Base-by-base conservation (phyloP, 2,329 filamentous ascomycete genomes). In the Neurospora sp. region DNA sequence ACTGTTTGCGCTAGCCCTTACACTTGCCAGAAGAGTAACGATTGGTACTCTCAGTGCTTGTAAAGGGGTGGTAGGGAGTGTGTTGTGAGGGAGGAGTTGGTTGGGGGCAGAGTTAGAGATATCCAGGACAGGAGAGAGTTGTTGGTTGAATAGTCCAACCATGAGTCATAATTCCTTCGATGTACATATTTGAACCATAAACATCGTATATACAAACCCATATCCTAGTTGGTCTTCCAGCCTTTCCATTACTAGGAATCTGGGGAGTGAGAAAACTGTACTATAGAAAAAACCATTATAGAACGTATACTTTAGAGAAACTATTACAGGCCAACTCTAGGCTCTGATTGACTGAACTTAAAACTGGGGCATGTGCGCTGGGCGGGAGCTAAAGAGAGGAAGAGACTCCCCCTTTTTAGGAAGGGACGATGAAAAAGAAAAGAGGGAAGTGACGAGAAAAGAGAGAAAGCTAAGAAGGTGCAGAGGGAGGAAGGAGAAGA, bases 31-130 rank as follows among this genome's bases (percentile, higher is more conserved):
- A 77, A 75, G 67, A 42, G 76, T 69, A 83, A 83, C 75, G 76
- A 77, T 62, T 83, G 74, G 72, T 83, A 82, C 76, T 79, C 69
- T 17, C 81, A 84, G 74, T 83, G 82, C 73, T 70, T 81, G 70
- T 83, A 70, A 70, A 38, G 68, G 58, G 28, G 36, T 62, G 46
- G 13, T 52, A 13, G 46, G 11, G 5, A 2, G 46, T 9, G 46
- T 58, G 23, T 8, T 58, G 2, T 33, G 23, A 58, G 46, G 11
- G 7, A 28, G 46, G 23, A 28, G 23, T 28, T 6, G 19, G 28
- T 28, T 28, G 28, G 28, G 28, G 28, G 28, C 28, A 28, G 28
- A 28, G 28, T 28, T 7, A 28, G 23, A 33, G 23, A 33, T 58
- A 4, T 13, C 52, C 52, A 58, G 42, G 42, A 19, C 17, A 33